Percentiles rank a stretch among this genome's conserved stretches.
Evolutionary conservation across 495 filamentous ascomycete species (phyloP).

Genomic region (Talaromyces stipitatus): DNA sequence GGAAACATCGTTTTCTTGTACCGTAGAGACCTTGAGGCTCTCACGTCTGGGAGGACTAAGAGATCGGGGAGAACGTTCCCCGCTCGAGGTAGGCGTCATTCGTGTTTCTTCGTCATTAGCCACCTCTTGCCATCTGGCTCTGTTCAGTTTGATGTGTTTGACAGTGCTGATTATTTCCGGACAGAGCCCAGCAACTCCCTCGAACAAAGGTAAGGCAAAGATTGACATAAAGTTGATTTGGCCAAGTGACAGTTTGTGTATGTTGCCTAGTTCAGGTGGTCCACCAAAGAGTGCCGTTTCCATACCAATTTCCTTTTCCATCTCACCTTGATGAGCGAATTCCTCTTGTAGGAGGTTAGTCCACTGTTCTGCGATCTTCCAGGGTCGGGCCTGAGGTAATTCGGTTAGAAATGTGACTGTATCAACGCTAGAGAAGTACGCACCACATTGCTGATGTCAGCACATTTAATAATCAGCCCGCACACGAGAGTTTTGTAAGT

Average conservation of each 20-base stretch:
- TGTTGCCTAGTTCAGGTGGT: constrained; percentile 71
- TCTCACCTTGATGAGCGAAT: constrained; percentile 83
- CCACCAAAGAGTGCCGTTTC: constrained; percentile 77
- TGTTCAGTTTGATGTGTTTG: constrained; percentile 70
- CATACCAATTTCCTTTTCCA: constrained; percentile 84
- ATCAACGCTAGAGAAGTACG: constrained; percentile 15
- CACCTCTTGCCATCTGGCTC: constrained; percentile 59
- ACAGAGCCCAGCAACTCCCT: constrained; percentile 73
- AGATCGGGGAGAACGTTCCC: constrained; percentile 1
- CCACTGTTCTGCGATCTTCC: constrained; percentile 77
- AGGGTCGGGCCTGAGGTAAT: constrained; percentile 56
- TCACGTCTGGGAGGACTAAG: constrained; percentile 1
- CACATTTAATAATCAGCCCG: constrained; percentile 91
- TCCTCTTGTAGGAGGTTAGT: constrained; percentile 87
- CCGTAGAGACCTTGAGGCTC: not conserved
- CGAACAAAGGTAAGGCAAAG: constrained; percentile 87
- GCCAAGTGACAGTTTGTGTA: constrained; percentile 72
- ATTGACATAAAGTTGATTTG: constrained; percentile 96
- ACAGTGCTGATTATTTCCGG: constrained; percentile 77
- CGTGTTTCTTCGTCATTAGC: constrained; percentile 45
- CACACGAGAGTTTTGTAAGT: constrained; percentile 74
- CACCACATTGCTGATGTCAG: constrained; percentile 97
- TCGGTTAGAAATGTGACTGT: not conserved
- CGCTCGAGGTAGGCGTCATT: not conserved
- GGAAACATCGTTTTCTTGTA: not conserved